Conservation (phyloP, 371 early-diverging fungal species). For the Dinochytrium kinnereticum region DNA sequence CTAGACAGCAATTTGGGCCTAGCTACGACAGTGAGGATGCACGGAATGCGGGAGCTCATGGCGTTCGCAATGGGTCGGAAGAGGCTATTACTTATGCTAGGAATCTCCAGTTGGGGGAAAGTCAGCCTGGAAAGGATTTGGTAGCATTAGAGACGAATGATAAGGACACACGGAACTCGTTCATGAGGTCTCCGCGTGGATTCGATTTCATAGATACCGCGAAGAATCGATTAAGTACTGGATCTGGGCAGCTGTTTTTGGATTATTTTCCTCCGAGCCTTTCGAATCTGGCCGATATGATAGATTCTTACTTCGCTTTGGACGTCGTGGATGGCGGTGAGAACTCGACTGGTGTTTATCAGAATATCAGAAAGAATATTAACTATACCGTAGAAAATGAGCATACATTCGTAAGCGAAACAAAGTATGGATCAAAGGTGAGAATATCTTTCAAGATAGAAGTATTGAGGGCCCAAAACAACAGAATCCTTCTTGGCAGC, state of each 20-base stretch:
- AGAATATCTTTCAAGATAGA: background rate
- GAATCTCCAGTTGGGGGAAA: too few relatives aligned
- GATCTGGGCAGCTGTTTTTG: constrained; percentile 6
- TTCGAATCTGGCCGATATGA: background rate
- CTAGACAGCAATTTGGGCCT: too few relatives aligned
- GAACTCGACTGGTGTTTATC: too few relatives aligned
- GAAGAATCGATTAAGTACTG: background rate
- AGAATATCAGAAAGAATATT: too few relatives aligned
- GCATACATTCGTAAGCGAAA: constrained; percentile 17
- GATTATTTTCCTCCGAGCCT: constrained; percentile 4
- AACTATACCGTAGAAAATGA: too few relatives aligned
- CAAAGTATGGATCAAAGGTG: constrained; percentile 11
- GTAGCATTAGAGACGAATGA: background rate
- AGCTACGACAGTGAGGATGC: too few relatives aligned
- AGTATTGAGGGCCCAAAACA: background rate
- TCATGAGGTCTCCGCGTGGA: background rate
- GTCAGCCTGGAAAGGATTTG: too few relatives aligned
- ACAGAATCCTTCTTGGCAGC: constrained; percentile 27
- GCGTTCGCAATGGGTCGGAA: constrained; percentile 1
- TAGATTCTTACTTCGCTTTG: constrained; percentile 22
- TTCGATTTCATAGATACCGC: background rate
- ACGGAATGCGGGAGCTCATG: too few relatives aligned
- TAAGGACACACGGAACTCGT: background rate
- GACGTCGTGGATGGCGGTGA: too few relatives aligned
- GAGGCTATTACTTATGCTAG: too few relatives aligned